Evolutionary conservation across 2,329 filamentous ascomycete genomes (phyloP).

Genomic region (Pestalotiopsis sp.): DNA sequence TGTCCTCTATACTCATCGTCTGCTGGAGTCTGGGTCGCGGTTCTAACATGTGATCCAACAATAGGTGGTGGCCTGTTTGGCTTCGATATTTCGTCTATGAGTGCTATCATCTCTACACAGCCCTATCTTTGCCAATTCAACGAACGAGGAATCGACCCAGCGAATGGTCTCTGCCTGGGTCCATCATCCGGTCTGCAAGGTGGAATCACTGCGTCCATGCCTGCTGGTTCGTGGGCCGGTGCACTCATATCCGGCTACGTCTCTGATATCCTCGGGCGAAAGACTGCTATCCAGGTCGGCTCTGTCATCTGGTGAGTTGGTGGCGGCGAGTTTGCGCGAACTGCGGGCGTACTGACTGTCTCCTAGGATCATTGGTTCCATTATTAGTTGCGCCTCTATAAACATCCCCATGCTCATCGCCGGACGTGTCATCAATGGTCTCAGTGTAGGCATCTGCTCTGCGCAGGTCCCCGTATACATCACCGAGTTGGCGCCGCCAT

Average conservation of each 20-base stretch:
- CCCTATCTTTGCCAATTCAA: conserved; percentile 45
- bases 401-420: conserved; percentile 61
- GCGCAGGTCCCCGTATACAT: conserved; percentile 73
- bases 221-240: conserved; percentile 68
- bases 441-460: conserved; percentile 71
- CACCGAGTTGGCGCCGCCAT: conserved; percentile 58
- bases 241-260: conserved; percentile 60
- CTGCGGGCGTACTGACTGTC: conserved; percentile 10
- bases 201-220: conserved; percentile 70
- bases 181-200: conserved; percentile 53
- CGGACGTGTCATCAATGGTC: conserved; percentile 69
- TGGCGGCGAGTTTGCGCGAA: background rate
- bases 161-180: conserved; percentile 44
- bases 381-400: conserved; percentile 43
- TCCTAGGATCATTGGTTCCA: conserved; percentile 47
- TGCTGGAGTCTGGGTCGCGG: background rate
- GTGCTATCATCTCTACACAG: conserved; percentile 41
- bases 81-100: conserved; percentile 47
- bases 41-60: conserved; percentile 1
- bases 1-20: background rate
- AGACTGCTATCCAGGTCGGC: conserved; percentile 51
- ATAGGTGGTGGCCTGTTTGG: conserved; percentile 41
- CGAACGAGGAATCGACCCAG: conserved; percentile 25
- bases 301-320: conserved; percentile 49
- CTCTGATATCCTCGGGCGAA: conserved; percentile 52